Base-by-base conservation (phyloP, 495 filamentous ascomycete species). In the Aspergillus homomorphus region DNA sequence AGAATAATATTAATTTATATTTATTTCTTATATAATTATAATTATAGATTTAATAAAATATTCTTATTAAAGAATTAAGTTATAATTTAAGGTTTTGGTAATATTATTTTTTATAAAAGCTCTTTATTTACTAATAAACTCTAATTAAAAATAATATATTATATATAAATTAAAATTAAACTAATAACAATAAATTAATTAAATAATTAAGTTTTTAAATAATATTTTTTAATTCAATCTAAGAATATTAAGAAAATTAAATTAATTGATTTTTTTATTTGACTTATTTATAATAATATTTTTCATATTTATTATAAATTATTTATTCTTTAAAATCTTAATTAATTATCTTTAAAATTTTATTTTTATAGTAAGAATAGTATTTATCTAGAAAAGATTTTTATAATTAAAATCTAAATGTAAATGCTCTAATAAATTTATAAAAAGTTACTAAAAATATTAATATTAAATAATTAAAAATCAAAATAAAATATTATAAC, bases 1-100 rank as follows among this genome's bases (percentile, higher is more conserved):
- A n/a, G 19, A 54, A 19, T 19, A 43, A 56, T 57, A 45, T 52
- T 49, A 55, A 41, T 42, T 49, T 50, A 38, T 41, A 55, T 21
- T 22, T 56, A 38, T 50, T 33, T 61, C 56, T 18, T 21, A 56
- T 45, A 53, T 61, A 48, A 43, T 43, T 46, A 43, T 53, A 44
- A 54, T 41, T 53, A 43, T 59, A 9, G 46, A 21, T 59, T 20
- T 21, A 51, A n/a, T 24, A 28, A n/a, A 14, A 51, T 23, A 51
- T 24, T 23, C 12, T 24, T 24, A 51, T 24, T 24, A 7, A 23
- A 23, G 30, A 23, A 23, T 10, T 51, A 51, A 9, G 15, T 23
- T 28, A 15, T 22, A 51, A 14, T 24, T n/a, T n/a, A n/a, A n/a
- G n/a, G n/a, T n/a, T n/a, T n/a, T n/a, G n/a, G n/a, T n/a, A n/a